phyloP scores from a whole-genome alignment of 495 filamentous ascomycete genomes.

The Xylaria curta region DNA sequence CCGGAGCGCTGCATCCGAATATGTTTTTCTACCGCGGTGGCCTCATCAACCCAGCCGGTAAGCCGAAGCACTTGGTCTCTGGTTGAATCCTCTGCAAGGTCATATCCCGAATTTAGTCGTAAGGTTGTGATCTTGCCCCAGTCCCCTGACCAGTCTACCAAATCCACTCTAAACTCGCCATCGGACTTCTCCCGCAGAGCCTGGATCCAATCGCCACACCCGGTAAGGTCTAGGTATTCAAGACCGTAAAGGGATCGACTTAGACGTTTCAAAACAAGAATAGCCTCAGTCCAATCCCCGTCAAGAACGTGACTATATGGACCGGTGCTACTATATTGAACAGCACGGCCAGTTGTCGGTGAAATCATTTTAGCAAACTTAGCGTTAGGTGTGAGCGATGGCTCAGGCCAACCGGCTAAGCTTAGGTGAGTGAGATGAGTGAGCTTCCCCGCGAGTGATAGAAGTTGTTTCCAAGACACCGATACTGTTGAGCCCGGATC shows the following conservation, averaged over 20 bases:
- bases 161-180: constrained; percentile 37
- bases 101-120: constrained; percentile 45
- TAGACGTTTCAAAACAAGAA: constrained; percentile 70
- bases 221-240: constrained; percentile 81
- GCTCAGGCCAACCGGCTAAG: constrained; percentile 81
- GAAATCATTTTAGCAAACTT: constrained; percentile 56
- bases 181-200: constrained; percentile 55
- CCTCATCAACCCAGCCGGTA: constrained; percentile 38
- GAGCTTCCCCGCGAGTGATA: constrained; percentile 65
- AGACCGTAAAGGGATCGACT: constrained; percentile 71
- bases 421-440: constrained; percentile 76
- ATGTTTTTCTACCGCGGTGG: constrained; percentile 46
- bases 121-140: constrained; percentile 54
- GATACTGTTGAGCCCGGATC: constrained; percentile 35
- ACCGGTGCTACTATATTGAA: constrained; percentile 68
- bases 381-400: constrained; percentile 69
- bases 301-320: constrained; percentile 70
- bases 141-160: constrained; percentile 51
- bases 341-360: constrained; percentile 40
- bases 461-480: constrained; percentile 71
- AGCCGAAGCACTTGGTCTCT: constrained; percentile 35
- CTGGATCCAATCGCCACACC: constrained; percentile 72
- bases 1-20: constrained; percentile 44
- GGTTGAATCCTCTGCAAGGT: constrained; percentile 32
- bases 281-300: constrained; percentile 73